Conservation (phyloP, 495 filamentous ascomycete genomes). For the Talaromyces adpressus region DNA sequence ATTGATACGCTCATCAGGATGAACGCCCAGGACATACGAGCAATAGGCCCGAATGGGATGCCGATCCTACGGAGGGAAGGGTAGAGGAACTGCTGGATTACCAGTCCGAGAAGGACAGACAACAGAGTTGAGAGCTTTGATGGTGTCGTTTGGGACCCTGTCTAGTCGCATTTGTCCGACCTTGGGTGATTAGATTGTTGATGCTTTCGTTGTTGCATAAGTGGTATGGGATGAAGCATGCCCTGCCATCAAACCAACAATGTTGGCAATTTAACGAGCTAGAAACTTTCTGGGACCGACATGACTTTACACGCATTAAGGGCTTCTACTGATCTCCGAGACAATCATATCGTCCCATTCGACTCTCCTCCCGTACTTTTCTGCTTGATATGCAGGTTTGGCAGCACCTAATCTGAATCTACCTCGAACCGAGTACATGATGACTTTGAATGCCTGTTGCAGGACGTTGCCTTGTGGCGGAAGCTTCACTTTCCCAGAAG, state of each 20-base stretch:
- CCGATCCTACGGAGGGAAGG: constrained; percentile 28
- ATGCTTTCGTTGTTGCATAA: constrained; percentile 27
- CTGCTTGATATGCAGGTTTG: constrained; percentile 16
- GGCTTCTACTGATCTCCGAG: constrained; percentile 32
- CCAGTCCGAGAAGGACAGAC: constrained; percentile 37
- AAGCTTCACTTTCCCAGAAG: constrained; percentile 21
- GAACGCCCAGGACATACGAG: constrained; percentile 45
- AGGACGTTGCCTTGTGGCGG: constrained; percentile 36
- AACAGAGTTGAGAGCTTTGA: constrained; percentile 28
- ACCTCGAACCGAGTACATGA: constrained; percentile 12
- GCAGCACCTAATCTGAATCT: constrained; percentile 22
- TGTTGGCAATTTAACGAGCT: constrained; percentile 2
- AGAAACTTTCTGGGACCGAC: constrained; percentile 25
- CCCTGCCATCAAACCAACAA: constrained; percentile 8
- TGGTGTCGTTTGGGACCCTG: constrained; percentile 45
- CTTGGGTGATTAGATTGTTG: constrained; percentile 48
- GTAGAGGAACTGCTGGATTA: constrained; percentile 42
- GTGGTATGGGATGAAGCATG: constrained; percentile 20
- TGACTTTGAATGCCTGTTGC: constrained; percentile 26
- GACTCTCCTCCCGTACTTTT: constrained; percentile 16
- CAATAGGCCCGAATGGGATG: constrained; percentile 41
- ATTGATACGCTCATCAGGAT: constrained; percentile 33
- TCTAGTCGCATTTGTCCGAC: constrained; percentile 42
- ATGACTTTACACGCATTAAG: constrained; percentile 30
- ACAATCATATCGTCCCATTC: constrained; percentile 37